phyloP scores from a whole-genome alignment of 345 rosid species.

The Diplotaxis tenuifolia region DNA sequence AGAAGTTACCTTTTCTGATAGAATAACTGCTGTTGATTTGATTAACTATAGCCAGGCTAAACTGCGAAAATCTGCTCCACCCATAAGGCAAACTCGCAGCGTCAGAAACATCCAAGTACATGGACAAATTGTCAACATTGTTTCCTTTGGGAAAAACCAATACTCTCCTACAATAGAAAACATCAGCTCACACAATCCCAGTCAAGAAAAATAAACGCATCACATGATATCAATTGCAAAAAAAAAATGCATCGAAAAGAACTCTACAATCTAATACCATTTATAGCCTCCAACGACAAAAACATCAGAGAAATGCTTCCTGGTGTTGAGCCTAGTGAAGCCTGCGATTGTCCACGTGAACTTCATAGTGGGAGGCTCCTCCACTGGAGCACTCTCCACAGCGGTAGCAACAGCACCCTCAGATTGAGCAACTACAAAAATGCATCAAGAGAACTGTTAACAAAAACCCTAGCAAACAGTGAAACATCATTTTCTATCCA shows the following conservation, averaged over 20 bases:
- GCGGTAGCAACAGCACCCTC: conserved; percentile 52
- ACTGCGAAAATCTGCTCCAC: conserved; percentile 95
- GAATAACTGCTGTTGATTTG: conserved; percentile 64
- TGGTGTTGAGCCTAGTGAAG: conserved; percentile 69
- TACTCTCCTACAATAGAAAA: conserved; percentile 58
- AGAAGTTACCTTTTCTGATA: conserved; percentile 68
- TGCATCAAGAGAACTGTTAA: conserved; percentile 18
- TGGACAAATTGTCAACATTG: conserved; percentile 93
- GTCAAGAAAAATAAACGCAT: background rate
- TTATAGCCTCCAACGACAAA: conserved; percentile 76
- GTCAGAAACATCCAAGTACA: conserved; percentile 96
- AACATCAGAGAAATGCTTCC: conserved; percentile 80
- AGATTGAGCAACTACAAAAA: conserved; percentile 53
- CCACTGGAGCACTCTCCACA: conserved; percentile 68
- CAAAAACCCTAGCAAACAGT: conserved; percentile 37
- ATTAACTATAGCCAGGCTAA: conserved; percentile 79
- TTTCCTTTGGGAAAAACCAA: conserved; percentile 92
- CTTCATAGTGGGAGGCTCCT: conserved; percentile 75
- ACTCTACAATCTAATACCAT: conserved; percentile 51
- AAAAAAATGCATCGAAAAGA: background rate
- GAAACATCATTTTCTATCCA: conserved; percentile 23
- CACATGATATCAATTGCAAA: background rate
- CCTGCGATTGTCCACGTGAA: conserved; percentile 77
- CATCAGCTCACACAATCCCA: conserved; percentile 16
- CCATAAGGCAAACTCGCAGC: conserved; percentile 71